Evolutionary conservation across 106 monocot genomes (phyloP).

Genomic region (Ottelia alismoides): DNA sequence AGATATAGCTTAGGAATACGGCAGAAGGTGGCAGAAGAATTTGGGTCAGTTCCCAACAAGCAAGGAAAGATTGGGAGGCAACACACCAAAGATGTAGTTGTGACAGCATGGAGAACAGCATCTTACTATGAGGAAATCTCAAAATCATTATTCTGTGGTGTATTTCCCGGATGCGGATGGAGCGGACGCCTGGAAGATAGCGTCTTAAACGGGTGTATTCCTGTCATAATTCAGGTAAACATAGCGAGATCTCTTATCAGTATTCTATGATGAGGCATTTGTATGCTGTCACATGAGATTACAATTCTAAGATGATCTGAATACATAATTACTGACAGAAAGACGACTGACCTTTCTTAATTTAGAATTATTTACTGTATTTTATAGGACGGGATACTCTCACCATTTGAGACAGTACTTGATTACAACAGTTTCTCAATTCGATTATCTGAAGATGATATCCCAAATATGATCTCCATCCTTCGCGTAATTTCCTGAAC

Average conservation of each 20-base stretch:
- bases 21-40: slow-evolving; percentile 67
- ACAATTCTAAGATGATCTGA: no score
- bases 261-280: background rate
- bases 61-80: slow-evolving; percentile 70
- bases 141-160: slow-evolving; percentile 76
- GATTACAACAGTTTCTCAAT: slow-evolving; percentile 74
- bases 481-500: no score
- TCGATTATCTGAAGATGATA: slow-evolving; percentile 70
- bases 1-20: slow-evolving; percentile 86
- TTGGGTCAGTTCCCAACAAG: slow-evolving; percentile 67
- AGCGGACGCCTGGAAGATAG: slow-evolving; percentile 89
- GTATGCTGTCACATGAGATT: no score
- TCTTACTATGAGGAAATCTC: slow-evolving; percentile 54
- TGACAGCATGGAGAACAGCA: slow-evolving; percentile 33
- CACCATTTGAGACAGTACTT: slow-evolving; percentile 79
- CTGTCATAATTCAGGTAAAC: slow-evolving; percentile 94
- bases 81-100: slow-evolving; percentile 38
- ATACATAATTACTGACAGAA: no score
- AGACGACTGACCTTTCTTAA: no score
- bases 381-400: slow-evolving; percentile 76
- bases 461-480: slow-evolving; percentile 50
- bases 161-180: slow-evolving; percentile 88
- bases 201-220: slow-evolving; percentile 72
- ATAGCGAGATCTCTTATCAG: background rate
- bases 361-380: no score